These are phyloP conservation scores for Actinomortierella ambigua DNA, from an alignment of 371 early-diverging fungal genomes.

Conservation along the genomic window DNA sequence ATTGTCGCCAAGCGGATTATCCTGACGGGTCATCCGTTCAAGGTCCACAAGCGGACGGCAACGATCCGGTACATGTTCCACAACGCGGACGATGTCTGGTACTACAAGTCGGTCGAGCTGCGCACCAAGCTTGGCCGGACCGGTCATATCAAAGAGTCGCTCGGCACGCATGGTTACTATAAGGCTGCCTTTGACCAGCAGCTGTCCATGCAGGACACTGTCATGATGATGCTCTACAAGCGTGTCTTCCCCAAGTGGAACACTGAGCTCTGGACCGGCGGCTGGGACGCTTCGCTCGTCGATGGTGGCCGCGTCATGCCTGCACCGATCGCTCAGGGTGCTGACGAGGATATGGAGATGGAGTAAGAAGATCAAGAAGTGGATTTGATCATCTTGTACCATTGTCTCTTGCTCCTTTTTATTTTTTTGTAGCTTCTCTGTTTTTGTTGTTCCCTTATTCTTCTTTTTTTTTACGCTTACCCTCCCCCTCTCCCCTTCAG, in stretches of 20 bases:
- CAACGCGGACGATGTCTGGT: conserved; percentile 87
- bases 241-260: conserved; percentile 94
- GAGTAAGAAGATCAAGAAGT: too few relatives aligned
- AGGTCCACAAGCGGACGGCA: conserved; percentile 89
- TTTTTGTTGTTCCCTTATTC: conserved; percentile 1
- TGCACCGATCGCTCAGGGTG: conserved; percentile 6
- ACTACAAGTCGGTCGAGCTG: conserved; percentile 94
- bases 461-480: too few relatives aligned
- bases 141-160: conserved; percentile 90
- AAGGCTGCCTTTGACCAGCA: conserved; percentile 93
- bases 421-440: not conserved
- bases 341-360: conserved; percentile 32
- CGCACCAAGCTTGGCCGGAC: conserved; percentile 87
- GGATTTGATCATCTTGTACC: not conserved
- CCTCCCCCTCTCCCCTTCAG: too few relatives aligned
- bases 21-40: conserved; percentile 94
- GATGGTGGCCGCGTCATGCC: too few relatives aligned
- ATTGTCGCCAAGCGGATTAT: conserved; percentile 94
- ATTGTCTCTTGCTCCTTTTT: not conserved
- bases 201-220: conserved; percentile 90
- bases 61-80: conserved; percentile 98
- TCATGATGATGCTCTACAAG: conserved; percentile 95
- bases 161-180: conserved; percentile 98
- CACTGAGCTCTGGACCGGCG: conserved; percentile 55
- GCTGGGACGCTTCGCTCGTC: conserved; percentile 21